phyloP scores from a whole-genome alignment of 2,329 filamentous ascomycete genomes.

The Ophiocordyceps unilateralis region DNA sequence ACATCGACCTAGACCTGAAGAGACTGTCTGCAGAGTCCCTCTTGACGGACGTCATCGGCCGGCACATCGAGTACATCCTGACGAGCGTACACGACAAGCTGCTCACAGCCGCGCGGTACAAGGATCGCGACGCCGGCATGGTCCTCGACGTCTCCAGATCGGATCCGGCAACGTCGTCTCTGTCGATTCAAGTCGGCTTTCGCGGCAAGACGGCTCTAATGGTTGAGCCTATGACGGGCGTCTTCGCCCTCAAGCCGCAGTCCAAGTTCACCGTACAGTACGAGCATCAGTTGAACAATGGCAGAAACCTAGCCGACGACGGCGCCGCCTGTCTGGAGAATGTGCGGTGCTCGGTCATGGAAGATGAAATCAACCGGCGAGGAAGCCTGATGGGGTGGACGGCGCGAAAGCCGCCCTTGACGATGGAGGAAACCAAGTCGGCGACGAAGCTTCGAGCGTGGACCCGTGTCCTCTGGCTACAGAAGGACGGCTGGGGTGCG shows the following conservation, averaged over 20 bases:
- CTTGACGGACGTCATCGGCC: constrained; percentile 55
- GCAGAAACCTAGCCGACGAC: constrained; percentile 37
- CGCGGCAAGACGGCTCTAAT: constrained; percentile 41
- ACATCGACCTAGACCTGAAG: constrained; percentile 49
- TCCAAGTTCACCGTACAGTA: constrained; percentile 35
- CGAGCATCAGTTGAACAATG: constrained; percentile 48
- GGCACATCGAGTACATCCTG: constrained; percentile 58
- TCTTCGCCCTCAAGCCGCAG: constrained; percentile 51
- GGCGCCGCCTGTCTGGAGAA: constrained; percentile 39
- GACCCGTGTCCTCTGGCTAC: constrained; percentile 51
- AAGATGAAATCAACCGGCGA: constrained; percentile 42
- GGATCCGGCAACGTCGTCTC: constrained; percentile 48
- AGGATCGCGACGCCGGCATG: constrained; percentile 39
- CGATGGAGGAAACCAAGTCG: constrained; percentile 37
- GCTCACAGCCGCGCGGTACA: constrained; percentile 40
- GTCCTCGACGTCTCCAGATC: constrained; percentile 36
- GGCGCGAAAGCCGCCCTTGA: constrained; percentile 28
- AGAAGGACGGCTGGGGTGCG: constrained; percentile 50
- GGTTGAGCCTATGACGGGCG: constrained; percentile 66
- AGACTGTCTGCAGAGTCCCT: constrained; percentile 58
- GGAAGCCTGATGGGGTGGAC: constrained; percentile 51
- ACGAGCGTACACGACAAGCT: constrained; percentile 47
- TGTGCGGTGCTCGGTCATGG: constrained; percentile 42
- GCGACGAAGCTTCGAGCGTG: constrained; percentile 46
- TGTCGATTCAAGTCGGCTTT: constrained; percentile 55